These are phyloP conservation scores for Fusarium oligoseptatum DNA, from an alignment of 2,329 filamentous ascomycete species.

Conservation along the genomic window DNA sequence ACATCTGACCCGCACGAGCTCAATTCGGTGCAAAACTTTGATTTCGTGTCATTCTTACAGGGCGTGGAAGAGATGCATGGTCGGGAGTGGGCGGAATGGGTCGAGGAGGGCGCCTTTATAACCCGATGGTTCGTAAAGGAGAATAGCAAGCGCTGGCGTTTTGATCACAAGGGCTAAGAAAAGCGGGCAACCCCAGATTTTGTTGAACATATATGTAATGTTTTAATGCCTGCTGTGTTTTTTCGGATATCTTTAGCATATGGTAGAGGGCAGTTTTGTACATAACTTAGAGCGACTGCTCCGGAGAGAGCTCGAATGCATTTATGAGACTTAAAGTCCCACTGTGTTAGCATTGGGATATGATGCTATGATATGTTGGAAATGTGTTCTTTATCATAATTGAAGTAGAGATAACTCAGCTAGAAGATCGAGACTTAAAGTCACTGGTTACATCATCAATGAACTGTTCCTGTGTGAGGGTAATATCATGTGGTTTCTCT, in stretches of 20 bases:
- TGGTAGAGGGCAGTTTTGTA: conserved; percentile 1
- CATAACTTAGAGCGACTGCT: conserved; percentile 1
- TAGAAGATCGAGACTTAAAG: neutral
- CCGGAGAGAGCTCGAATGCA: neutral
- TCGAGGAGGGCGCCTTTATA: conserved; percentile 50
- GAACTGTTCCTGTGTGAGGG: neutral
- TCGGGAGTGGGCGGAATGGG: conserved; percentile 48
- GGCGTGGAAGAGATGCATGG: conserved; percentile 45
- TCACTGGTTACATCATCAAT: neutral
- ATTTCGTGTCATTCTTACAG: conserved; percentile 42
- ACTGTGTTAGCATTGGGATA: too few relatives aligned
- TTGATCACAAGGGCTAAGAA: conserved; percentile 35
- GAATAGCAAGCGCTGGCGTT: conserved; percentile 52
- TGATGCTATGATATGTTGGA: too few relatives aligned
- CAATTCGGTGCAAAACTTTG: conserved; percentile 43
- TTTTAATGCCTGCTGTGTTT: neutral
- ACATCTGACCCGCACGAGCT: conserved; percentile 46
- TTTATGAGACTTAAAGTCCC: neutral
- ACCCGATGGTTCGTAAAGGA: conserved; percentile 53
- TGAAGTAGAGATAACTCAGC: too few relatives aligned
- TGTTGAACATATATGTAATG: conserved; percentile 3
- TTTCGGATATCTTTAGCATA: neutral
- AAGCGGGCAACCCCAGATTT: neutral
- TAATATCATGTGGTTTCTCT: neutral
- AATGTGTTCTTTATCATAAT: too few relatives aligned